Percentiles rank a stretch among this genome's conserved stretches.
Evolutionary conservation across 306 rosid species (phyloP).

Genomic region (Vigna trinervia): DNA sequence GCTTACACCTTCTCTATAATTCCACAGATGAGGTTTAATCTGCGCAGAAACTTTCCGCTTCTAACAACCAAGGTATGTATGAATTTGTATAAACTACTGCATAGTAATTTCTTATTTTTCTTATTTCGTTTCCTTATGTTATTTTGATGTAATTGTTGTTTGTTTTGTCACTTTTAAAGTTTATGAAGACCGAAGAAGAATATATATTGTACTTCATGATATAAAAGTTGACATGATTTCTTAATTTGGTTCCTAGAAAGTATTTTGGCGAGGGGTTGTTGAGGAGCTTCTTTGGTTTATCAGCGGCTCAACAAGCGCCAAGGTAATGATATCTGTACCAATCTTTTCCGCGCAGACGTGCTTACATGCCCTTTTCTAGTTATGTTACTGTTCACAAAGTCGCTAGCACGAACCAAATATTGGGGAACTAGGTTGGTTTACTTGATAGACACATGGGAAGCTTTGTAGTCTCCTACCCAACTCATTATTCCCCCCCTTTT

Average conservation of each 20-base stretch:
- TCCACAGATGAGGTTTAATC: slow-evolving; percentile 85
- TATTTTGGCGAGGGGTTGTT: slow-evolving; percentile 97
- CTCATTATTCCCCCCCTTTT: background rate
- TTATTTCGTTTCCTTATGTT: slow-evolving; percentile 20
- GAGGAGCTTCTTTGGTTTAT: slow-evolving; percentile 99
- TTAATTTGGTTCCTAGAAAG: slow-evolving; percentile 72
- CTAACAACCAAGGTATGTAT: slow-evolving; percentile 87
- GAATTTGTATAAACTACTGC: slow-evolving; percentile 22
- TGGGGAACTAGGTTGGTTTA: slow-evolving; percentile 17
- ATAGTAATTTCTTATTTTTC: slow-evolving; percentile 9
- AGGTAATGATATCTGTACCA: slow-evolving; percentile 59
- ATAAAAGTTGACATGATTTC: slow-evolving; percentile 49
- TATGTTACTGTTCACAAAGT: slow-evolving; percentile 10
- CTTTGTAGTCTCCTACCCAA: slow-evolving; percentile 2
- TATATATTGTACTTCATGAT: slow-evolving; percentile 26
- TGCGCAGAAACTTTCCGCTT: slow-evolving; percentile 87
- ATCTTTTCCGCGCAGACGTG: background rate
- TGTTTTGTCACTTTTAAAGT: slow-evolving; percentile 18
- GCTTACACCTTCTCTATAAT: slow-evolving; percentile 38
- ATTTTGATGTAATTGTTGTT: slow-evolving; percentile 18
- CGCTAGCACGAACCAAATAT: slow-evolving; percentile 1
- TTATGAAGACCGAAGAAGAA: slow-evolving; percentile 33
- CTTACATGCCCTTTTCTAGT: background rate
- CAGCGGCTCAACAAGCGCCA: slow-evolving; percentile 95
- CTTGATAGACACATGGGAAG: slow-evolving; percentile 2